Conservation (phyloP, 2,329 filamentous ascomycete species). For the Claviceps maximensis region DNA sequence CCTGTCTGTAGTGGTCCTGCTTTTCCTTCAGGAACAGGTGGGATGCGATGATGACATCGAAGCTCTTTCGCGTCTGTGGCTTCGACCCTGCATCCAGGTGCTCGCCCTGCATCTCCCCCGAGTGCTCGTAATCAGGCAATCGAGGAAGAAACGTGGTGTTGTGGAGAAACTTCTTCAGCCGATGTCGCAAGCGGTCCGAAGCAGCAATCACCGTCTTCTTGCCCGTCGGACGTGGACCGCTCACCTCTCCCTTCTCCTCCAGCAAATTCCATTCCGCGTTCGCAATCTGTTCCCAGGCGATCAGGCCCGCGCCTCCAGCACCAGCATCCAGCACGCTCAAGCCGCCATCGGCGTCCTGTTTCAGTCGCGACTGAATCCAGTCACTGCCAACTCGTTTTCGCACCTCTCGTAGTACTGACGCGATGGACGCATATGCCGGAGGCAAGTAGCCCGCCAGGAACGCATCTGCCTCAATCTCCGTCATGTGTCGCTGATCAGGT, state of each 20-base stretch:
- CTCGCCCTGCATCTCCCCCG: slow-evolving; percentile 42
- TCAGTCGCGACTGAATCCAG: slow-evolving; percentile 55
- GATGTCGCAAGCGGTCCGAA: slow-evolving; percentile 59
- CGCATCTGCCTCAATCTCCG: slow-evolving; percentile 60
- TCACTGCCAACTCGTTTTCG: slow-evolving; percentile 56
- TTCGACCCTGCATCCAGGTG: slow-evolving; percentile 44
- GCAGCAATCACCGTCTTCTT: slow-evolving; percentile 73
- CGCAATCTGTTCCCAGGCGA: slow-evolving; percentile 67
- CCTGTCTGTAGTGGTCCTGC: slow-evolving; percentile 64
- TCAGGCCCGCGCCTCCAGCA: slow-evolving; percentile 55
- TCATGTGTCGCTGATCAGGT: slow-evolving; percentile 53
- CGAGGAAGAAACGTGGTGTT: slow-evolving; percentile 88
- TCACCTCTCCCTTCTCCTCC: slow-evolving; percentile 33
- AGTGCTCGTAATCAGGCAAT: slow-evolving; percentile 72
- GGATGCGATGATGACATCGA: slow-evolving; percentile 81
- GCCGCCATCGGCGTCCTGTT: slow-evolving; percentile 39
- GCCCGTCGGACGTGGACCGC: slow-evolving; percentile 40
- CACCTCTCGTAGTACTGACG: slow-evolving; percentile 58
- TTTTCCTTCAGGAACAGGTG: slow-evolving; percentile 67
- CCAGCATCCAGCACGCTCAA: slow-evolving; percentile 63
- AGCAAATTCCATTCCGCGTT: slow-evolving; percentile 70
- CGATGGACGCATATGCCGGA: slow-evolving; percentile 54
- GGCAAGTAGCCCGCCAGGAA: slow-evolving; percentile 59
- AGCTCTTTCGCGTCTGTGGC: slow-evolving; percentile 57
- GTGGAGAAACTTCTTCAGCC: slow-evolving; percentile 63